Conservation (phyloP, 306 rosid genomes). For the Aeschynomene evenia region DNA sequence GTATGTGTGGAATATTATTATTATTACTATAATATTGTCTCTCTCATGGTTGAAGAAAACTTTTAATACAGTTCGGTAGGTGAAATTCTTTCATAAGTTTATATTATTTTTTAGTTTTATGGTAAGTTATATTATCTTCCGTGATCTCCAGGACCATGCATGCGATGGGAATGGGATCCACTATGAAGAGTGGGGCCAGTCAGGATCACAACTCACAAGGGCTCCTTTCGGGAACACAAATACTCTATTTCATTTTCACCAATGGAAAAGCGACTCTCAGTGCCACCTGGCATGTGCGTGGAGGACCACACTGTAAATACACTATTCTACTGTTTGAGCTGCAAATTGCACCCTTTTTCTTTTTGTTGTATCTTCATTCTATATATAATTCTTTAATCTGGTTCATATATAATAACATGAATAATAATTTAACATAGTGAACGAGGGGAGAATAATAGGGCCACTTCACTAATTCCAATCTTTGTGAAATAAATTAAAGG, state of each 20-base stretch:
- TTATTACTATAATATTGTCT: no score
- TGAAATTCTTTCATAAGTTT: not conserved
- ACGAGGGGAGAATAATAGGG: not conserved
- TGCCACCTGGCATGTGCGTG: not conserved
- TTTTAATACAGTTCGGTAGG: not conserved
- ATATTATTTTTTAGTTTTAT: no score
- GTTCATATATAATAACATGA: not conserved
- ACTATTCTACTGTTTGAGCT: not conserved
- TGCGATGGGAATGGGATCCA: not conserved
- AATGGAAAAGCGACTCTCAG: constrained; percentile 7
- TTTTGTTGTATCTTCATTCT: not conserved
- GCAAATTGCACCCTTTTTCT: not conserved
- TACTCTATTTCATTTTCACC: constrained; percentile 16
- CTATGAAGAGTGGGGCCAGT: not conserved
- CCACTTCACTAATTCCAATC: not conserved
- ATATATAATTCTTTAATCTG: not conserved
- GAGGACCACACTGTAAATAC: constrained; percentile 31
- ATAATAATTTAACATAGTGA: not conserved
- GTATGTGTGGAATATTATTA: no score
- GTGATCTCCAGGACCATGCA: not conserved
- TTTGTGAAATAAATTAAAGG: not conserved
- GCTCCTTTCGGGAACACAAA: not conserved
- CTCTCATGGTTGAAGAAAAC: not conserved
- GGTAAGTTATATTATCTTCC: not conserved
- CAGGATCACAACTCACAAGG: not conserved